Base-by-base conservation (phyloP, 169 alveolate genomes). In the Cryptosporidium tyzzeri region DNA sequence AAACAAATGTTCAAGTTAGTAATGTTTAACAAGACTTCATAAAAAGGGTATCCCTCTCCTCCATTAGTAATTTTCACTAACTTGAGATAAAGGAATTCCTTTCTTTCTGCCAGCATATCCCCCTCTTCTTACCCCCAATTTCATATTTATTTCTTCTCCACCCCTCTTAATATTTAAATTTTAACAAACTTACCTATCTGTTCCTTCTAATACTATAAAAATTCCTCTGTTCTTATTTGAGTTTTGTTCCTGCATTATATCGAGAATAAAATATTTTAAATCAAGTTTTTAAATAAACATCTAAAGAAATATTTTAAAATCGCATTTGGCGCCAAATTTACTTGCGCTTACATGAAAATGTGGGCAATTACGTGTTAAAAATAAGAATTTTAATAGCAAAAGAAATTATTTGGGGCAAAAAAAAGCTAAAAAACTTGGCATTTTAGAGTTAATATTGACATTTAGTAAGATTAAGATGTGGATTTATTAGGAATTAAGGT, bases 161-260 rank as follows among this genome's bases (percentile, higher is more conserved):
- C 3, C 5, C 18, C 21, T 48, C 55, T 48, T 44, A n/a, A 48
- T 3, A 16, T 48, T 48, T 3, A 2, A 48, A 55, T 16, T 39
- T 18, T 16, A 23, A 51, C 62, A 21, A 91, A 39, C 85, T 5
- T 69, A 95, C 97, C 97, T 92, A 92, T 97, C 99, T 3, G 97
- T 92, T 1, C 99, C 99, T 91, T 97, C 99, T 37, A 97, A 94
- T 12, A 97, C 99, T 18, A 97, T 94, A 73, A 97, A 96, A 45
- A 93, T 70, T 3, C 99, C 99, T 48, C 97, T 91, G 48, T 75
- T 70, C 12, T 62, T 68, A 35, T 3, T 0, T 65, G 48, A 8
- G 50, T 41, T 14, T 7, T 37, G 29, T 0, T 58, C 14, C 44
- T 8, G n/a, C 65, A 70, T 70, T 23, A 44, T 45, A 44, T 9